These are phyloP conservation scores for Heracleum sosnowskyi DNA, from an alignment of 129 eudicot genomes.

Conservation along the genomic window DNA sequence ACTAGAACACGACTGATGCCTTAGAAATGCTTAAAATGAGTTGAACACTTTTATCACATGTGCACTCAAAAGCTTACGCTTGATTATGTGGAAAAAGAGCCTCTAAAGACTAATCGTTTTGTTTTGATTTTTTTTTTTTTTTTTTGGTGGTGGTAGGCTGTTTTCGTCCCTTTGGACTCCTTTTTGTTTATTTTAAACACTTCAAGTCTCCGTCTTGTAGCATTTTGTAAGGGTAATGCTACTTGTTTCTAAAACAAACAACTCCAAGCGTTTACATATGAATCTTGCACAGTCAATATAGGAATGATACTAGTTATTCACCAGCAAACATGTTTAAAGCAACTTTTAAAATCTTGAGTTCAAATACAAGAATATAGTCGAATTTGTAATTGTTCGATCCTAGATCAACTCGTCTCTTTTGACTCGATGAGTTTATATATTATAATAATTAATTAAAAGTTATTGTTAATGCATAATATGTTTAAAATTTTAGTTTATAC, in stretches of 20 bases:
- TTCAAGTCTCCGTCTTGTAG: neutral
- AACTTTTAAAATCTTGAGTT: too few relatives aligned
- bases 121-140: neutral
- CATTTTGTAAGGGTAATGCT: neutral
- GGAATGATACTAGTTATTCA: neutral
- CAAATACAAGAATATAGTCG: too few relatives aligned
- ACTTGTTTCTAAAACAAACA: neutral
- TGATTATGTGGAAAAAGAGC: slow-evolving; percentile 6
- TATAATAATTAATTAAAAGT: too few relatives aligned
- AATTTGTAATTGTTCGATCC: too few relatives aligned
- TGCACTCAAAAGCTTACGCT: neutral
- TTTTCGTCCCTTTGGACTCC: neutral
- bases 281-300: neutral
- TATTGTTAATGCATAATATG: too few relatives aligned
- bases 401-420: too few relatives aligned
- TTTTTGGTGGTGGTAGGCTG: neutral
- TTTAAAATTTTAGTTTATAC: too few relatives aligned
- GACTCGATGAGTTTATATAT: too few relatives aligned
- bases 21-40: neutral
- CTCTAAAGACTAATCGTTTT: neutral
- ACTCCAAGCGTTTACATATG: neutral
- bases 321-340: too few relatives aligned
- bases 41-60: neutral
- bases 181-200: neutral
- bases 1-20: neutral